Evolutionary conservation across 2,329 filamentous ascomycete genomes (phyloP), one percentile per base, ranked within the genome.

Genomic region (Raffaelea deltoideospora): DNA sequence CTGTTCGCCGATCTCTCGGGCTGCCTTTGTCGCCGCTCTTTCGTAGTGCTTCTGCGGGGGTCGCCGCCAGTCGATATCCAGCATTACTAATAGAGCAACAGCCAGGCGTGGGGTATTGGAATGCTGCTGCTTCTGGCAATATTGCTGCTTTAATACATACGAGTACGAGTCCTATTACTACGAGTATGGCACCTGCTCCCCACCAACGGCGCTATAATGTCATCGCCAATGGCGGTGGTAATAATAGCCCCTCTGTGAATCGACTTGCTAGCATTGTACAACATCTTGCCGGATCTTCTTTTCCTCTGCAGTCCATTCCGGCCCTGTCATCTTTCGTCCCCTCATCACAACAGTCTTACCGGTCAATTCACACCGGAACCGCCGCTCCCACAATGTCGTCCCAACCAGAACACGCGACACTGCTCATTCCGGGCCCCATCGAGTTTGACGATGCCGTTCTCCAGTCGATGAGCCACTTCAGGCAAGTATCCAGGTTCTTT

Each of bases 381-480:
- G 20, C 33, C 37, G 10, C n/a, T n/a, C n/a, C 37, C 53, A 64
- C 53, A 37, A 78, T 78, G 74, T 76, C 72, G 47, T 65, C 64
- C 41, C 74, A 78, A 49, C 64, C 71, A 38, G 58, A 64, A 35
- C 74, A 79, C 53, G 60, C 73, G 31, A 79, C 88, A 38, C 68
- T 98, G 60, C 76, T 98, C 62, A 96, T 98, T 53, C 90, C 90
- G 34, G 90, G 90, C 45, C 90, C 90, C 53, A 93, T 96, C 58
- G 88, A 96, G 65, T 95, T 95, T 55, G 88, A 95, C 57, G 88
- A 96, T 88, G 86, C 78, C 33, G 88, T 96, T 42, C 75, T 95
- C 36, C 74, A 87, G 59, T 84, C 86, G 43, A 95, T 95, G 88
- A 79, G 81, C 65, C 86, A 94, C 62, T 93, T 80, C 64, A 88